Base-by-base conservation (phyloP, 441 rosid species). In the Biscutella auriculata region DNA sequence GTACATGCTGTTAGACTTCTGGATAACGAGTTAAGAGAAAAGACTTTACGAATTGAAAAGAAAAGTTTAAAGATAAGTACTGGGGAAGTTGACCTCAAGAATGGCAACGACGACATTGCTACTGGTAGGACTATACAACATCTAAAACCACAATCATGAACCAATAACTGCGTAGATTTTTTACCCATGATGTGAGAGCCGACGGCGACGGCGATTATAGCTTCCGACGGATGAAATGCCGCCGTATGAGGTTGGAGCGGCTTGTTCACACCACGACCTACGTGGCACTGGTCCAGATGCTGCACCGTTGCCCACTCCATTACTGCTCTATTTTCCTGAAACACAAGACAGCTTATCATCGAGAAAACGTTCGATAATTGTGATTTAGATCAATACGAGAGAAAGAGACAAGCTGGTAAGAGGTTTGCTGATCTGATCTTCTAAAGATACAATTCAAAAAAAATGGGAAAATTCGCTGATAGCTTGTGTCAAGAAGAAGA, bases 301-400 rank as follows among this genome's bases (percentile, higher is more conserved):
- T 94, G 99, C 72, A 94, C 82, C 63, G 97, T 85, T 10, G 86
- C 59, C 99, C 99, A 94, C 87, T 94, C 97, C 99, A 94, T 93
- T 32, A 54, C 64, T 59, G 37, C 37, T 57, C 35, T 53, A 36
- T 47, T 19, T 48, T 17, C 49, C 55, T 37, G 34, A 16, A 58
- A 34, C 17, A 39, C 23, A 21, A 61, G 8, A 9, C 37, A 27
- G 34, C 25, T 36, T 9, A 17, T 12, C 30, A 45, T 43, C 15
- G 0, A 5, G 30, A 5, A 58, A 21, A 6, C 33, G 13, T 21
- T 21, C 23, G 23, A 63, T 25, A 30, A 47, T 37, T 30, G 25
- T 21, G 59, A 55, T 62, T 12, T 5, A 60, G 58, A 66, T 66
- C 65, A 41, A 43, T 35, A n/a, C 28, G 16, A 58, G 30, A 57